A percentile compares a stretch with the other conserved stretches of the same genome.
Evolutionary conservation across 768 basidiomycete species (phyloP).

Genomic region (Daedalea quercina): DNA sequence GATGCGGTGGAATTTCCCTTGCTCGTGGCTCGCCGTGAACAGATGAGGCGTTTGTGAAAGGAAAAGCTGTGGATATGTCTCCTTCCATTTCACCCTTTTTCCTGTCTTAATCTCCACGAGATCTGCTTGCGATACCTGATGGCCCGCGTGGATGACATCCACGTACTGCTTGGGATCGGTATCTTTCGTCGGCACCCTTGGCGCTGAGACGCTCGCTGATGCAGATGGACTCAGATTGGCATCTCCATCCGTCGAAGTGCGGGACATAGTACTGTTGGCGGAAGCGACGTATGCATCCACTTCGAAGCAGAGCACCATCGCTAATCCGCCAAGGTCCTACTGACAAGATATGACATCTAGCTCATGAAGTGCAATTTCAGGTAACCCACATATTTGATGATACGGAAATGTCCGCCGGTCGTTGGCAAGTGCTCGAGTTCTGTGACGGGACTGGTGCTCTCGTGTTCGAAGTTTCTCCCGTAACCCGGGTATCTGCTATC

Average conservation of each 20-base stretch:
- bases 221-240: conserved; percentile 15
- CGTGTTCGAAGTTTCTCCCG: conserved; percentile 53
- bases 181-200: conserved; percentile 23
- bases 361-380: not conserved
- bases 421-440: not conserved
- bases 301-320: not conserved
- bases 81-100: conserved; percentile 39
- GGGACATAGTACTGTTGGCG: not conserved
- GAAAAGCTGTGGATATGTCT: conserved; percentile 57
- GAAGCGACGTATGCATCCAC: not conserved
- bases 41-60: conserved; percentile 61
- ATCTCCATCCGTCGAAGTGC: too few relatives aligned
- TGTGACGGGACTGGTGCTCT: not conserved
- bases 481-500: conserved; percentile 27
- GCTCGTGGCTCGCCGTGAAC: conserved; percentile 49
- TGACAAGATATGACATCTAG: not conserved
- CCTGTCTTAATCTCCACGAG: conserved; percentile 24
- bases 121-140: conserved; percentile 27
- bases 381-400: not conserved
- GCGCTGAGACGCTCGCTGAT: conserved; percentile 46
- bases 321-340: not conserved
- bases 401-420: not conserved
- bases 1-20: conserved; percentile 44
- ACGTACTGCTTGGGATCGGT: conserved; percentile 6
- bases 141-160: conserved; percentile 17